Base-by-base conservation (phyloP, 495 filamentous ascomycete genomes). In the Xanthoparmelia taractica region DNA sequence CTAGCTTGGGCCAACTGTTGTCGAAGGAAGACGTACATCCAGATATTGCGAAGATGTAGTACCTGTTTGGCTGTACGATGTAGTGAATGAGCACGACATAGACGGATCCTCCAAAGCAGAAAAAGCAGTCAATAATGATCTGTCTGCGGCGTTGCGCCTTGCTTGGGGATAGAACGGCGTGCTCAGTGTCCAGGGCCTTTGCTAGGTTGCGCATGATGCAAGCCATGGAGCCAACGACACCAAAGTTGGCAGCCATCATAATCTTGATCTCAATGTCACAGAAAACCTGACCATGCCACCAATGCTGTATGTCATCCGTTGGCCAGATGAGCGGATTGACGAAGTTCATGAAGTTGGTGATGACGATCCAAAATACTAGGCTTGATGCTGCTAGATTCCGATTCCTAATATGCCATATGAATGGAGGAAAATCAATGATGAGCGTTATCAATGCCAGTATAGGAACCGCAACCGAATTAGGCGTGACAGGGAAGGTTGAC, bases 251-350 rank as follows among this genome's bases (percentile, higher is more conserved):
- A 8, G 83, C 86, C 57, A 86, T 79, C 62, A 86, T 74, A 43
- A 92, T 57, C 69, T 91, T 91, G 58, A 83, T 79, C 71, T 96
- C 82, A 33, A 97, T 71, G 73, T 98, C 94, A 70, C 94, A 98
- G 64, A 92, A 84, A 2, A 85, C 87, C 6, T 75, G 69, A 27
- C 94, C 94, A 60, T 81, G 76, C 80, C 82, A 97, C 86, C 88
- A 92, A 8, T 67, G 72, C 0, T 70, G 68, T 45, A 85, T 76
- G 66, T 93, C 78, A 71, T 94, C 85, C 20, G 79, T 83, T 31
- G 82, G 83, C 94, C 94, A 98, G 60, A 96, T 81, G 45, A 94
- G 69, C 13, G 89, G 79, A 72, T 96, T 96, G 78, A 89, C 69
- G 66, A 89, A 81, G 66, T 80, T 86, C 72, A 85, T 78, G 27